Evolutionary conservation across 148 eudicot genomes (phyloP), one percentile per base, ranked within the genome.

Genomic region (Chenopodium berlandieri): DNA sequence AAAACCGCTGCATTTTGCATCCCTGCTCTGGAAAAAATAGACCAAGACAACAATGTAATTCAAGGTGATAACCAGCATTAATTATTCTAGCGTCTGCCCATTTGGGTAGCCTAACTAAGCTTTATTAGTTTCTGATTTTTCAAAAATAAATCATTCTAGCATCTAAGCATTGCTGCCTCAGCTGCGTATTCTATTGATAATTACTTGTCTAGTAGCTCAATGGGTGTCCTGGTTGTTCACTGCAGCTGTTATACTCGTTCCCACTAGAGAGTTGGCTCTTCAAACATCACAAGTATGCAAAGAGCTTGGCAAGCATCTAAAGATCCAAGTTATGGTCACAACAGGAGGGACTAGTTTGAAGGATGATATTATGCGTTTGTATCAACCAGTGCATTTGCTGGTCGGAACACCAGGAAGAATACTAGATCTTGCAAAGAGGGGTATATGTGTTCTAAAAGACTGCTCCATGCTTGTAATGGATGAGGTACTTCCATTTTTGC

Each of bases 321-420:
- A 92, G 64, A 87, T 94, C 85, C 87, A 91, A 82, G 94, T 94
- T 84, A 94, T 94, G 98, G 98, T 88, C 84, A 94, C 94, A 62
- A 94, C 97, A 13, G 97, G 98, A 63, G 98, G 98, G 54, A 94
- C 98, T 50, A 94, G 98, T 83, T 86, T 94, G 82, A 92, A 87
- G 85, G 98, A 94, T 84, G 98, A 92, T 81, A 94, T 94, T 65
- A 94, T 94, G 98, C 94, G 98, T 40, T 86, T 94, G 76, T 94
- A 94, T 82, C 97, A 94, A 80, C 98, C 98, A 64, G 98, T 94
- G 79, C 98, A 94, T 88, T 84, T 94, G 66, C 94, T 94, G 69
- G 98, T 91, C 63, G 98, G 98, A 76, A 94, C 98, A 77, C 98
- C 97, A 25, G 98, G 97, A 88, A 94, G 98, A 90, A 89, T 94